A percentile compares a stretch with the other conserved stretches of the same genome.
Conservation (phyloP, 768 basidiomycete genomes). For the Rubroboletus satanas region DNA sequence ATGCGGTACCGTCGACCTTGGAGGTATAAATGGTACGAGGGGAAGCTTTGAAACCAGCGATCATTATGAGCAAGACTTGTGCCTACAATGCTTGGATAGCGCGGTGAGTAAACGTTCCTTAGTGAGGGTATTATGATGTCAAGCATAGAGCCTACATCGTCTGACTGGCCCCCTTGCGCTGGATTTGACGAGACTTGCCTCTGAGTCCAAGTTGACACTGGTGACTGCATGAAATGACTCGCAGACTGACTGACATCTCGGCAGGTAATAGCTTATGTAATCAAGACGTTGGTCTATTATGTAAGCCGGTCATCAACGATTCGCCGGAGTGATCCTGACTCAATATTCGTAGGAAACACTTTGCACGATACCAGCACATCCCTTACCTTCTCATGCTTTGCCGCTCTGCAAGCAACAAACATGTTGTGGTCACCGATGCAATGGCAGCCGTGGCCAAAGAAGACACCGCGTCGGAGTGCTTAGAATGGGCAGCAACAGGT, state of each 20-base stretch:
- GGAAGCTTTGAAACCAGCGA: too few species aligned
- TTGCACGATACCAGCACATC: neutral
- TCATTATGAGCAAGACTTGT: too few species aligned
- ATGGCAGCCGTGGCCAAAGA: neutral
- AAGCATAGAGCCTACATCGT: conserved; percentile 7
- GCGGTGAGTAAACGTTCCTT: neutral
- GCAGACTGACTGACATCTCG: too few species aligned
- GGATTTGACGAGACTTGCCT: conserved; percentile 6
- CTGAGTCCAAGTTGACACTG: conserved; percentile 1
- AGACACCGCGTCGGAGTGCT: neutral
- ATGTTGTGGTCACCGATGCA: neutral
- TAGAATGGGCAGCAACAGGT: too few species aligned
- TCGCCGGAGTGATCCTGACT: neutral
- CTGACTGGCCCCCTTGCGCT: neutral
- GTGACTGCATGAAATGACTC: neutral
- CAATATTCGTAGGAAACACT: too few species aligned
- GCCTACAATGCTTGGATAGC: neutral
- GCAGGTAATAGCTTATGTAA: neutral
- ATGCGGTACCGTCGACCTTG: neutral
- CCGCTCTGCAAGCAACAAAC: neutral
- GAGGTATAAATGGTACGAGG: neutral
- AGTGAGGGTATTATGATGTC: neutral
- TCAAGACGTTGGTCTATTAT: neutral
- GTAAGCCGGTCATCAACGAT: neutral
- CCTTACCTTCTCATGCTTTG: neutral